Evolutionary conservation across 139 green algal genomes (phyloP).

Genomic region (Medakamo hakoo): DNA sequence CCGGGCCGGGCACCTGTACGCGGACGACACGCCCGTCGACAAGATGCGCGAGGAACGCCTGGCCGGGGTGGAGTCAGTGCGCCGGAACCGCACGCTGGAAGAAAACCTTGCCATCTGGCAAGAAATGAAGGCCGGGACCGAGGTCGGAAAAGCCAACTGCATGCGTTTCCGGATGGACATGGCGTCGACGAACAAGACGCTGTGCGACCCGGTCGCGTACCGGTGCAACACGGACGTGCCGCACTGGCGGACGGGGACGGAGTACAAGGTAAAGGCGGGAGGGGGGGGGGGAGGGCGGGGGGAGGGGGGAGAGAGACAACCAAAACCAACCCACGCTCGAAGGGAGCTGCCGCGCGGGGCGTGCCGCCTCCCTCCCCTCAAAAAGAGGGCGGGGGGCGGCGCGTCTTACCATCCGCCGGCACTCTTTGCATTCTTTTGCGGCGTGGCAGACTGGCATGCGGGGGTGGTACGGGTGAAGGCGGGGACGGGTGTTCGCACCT

Average conservation of each 20-base stretch:
- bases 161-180: slow-evolving; percentile 94
- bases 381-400: too few relatives aligned
- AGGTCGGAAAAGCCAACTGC: slow-evolving; percentile 53
- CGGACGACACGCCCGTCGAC: slow-evolving; percentile 86
- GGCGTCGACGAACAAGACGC: slow-evolving; percentile 37
- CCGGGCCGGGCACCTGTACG: slow-evolving; percentile 72
- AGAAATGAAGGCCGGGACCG: slow-evolving; percentile 78
- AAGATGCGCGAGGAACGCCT: slow-evolving; percentile 81
- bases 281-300: not conserved
- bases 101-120: slow-evolving; percentile 71
- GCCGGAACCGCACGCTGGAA: slow-evolving; percentile 48
- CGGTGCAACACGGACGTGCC: slow-evolving; percentile 71
- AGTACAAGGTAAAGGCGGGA: slow-evolving; percentile 55
- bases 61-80: slow-evolving; percentile 52
- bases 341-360: not conserved
- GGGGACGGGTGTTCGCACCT: not conserved
- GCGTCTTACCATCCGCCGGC: not conserved
- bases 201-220: slow-evolving; percentile 90
- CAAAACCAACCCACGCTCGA: not conserved
- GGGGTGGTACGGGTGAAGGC: not conserved
- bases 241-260: slow-evolving; percentile 79
- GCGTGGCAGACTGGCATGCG: not conserved
- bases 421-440: not conserved
- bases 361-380: not conserved
- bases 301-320: too few relatives aligned